Conservation (phyloP, 2,329 filamentous ascomycete species). For the Pestalotiopsis sp. region DNA sequence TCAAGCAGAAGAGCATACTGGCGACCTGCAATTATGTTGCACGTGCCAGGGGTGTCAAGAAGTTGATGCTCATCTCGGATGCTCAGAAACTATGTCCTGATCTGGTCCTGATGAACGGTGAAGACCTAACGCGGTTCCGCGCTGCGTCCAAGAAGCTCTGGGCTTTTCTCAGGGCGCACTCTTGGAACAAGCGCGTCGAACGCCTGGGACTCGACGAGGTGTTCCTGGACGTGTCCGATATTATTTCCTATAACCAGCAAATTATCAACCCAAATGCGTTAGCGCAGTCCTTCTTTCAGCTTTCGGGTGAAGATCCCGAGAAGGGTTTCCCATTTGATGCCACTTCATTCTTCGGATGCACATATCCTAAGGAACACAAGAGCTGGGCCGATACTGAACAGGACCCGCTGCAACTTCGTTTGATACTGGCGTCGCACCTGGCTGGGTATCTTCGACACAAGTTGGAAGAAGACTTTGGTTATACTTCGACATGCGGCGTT, state of each 20-base stretch:
- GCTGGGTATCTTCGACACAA: conserved; percentile 72
- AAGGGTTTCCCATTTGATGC: conserved; percentile 82
- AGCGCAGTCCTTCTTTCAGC: conserved; percentile 75
- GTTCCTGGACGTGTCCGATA: conserved; percentile 81
- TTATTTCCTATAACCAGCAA: conserved; percentile 78
- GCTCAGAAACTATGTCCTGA: conserved; percentile 82
- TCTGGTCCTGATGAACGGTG: conserved; percentile 81
- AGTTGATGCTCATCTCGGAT: conserved; percentile 84
- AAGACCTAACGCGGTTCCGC: conserved; percentile 83
- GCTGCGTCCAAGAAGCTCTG: conserved; percentile 84
- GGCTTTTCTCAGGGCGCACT: conserved; percentile 69
- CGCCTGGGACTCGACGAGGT: conserved; percentile 91
- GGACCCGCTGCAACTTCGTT: conserved; percentile 54
- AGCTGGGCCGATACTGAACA: conserved; percentile 28
- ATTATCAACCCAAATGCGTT: conserved; percentile 71
- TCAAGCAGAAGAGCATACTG: conserved; percentile 91
- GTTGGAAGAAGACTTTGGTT: conserved; percentile 77
- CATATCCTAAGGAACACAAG: conserved; percentile 33
- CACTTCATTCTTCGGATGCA: conserved; percentile 64
- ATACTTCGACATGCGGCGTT: conserved; percentile 86
- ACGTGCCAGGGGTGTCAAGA: conserved; percentile 70
- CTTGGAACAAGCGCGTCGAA: conserved; percentile 80
- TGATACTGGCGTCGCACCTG: conserved; percentile 80
- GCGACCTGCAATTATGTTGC: conserved; percentile 96
- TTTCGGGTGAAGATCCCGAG: conserved; percentile 73